These are phyloP conservation scores for Penicillium waksmanii DNA, from an alignment of 495 filamentous ascomycete genomes.

Conservation along the genomic window DNA sequence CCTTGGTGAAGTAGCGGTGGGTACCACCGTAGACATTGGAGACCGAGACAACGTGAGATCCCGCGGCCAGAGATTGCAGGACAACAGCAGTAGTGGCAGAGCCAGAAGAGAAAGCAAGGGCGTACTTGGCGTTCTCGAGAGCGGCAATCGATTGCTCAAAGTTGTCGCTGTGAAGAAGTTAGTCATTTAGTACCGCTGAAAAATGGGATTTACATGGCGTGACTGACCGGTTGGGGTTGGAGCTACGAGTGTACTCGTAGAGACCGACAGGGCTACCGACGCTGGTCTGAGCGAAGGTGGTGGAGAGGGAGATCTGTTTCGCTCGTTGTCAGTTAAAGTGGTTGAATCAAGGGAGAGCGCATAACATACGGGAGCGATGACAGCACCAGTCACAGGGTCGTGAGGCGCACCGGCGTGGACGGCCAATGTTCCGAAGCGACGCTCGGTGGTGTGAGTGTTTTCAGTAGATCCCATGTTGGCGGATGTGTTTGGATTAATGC, in stretches of 20 bases:
- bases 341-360: background rate
- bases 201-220: background rate
- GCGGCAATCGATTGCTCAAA: constrained; percentile 91
- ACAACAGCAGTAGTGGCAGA: constrained; percentile 92
- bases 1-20: constrained; percentile 98
- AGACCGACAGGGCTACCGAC: constrained; percentile 83
- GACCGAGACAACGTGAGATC: constrained; percentile 93
- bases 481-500: background rate
- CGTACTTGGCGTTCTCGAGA: constrained; percentile 89
- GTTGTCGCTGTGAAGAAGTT: constrained; percentile 62
- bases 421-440: constrained; percentile 86
- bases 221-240: constrained; percentile 83
- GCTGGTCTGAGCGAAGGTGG: constrained; percentile 84
- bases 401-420: constrained; percentile 91
- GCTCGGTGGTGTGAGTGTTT: constrained; percentile 39
- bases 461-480: constrained; percentile 33
- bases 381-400: constrained; percentile 89
- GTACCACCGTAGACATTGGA: constrained; percentile 98
- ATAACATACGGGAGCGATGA: constrained; percentile 76
- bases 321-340: constrained; percentile 13
- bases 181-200: background rate
- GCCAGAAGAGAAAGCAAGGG: constrained; percentile 92
- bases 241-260: constrained; percentile 89
- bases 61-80: constrained; percentile 87
- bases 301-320: constrained; percentile 84